Evolutionary conservation across 148 eudicot species (phyloP).

Genomic region (Silene latifolia): DNA sequence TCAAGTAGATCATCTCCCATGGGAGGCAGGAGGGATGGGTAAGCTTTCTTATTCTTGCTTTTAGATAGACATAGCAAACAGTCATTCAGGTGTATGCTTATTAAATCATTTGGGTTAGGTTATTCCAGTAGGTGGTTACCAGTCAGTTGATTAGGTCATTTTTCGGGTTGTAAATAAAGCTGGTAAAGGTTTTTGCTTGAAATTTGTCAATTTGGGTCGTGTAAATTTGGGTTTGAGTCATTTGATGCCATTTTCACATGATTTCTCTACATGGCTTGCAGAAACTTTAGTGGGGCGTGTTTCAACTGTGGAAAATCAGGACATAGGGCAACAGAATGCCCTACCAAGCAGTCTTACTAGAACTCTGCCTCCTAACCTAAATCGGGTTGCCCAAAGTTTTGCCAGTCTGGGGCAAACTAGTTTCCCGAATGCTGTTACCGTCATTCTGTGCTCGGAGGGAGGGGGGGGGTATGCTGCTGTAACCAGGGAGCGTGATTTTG

Average conservation of each 20-base stretch:
- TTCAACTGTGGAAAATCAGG: constrained; percentile 87
- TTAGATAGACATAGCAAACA: neutral
- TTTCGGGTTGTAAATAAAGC: too few species aligned
- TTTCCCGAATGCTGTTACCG: neutral
- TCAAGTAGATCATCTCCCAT: constrained; percentile 52
- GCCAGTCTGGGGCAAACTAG: constrained; percentile 1
- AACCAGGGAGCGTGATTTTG: constrained; percentile 10
- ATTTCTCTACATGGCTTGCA: constrained; percentile 15
- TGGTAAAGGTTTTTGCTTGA: too few species aligned
- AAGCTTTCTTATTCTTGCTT: constrained; percentile 15
- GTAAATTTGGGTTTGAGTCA: neutral
- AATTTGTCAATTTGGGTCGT: neutral
- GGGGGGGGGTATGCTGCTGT: constrained; percentile 3
- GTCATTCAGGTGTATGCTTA: too few species aligned
- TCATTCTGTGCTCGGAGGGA: neutral
- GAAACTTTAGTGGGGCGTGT: constrained; percentile 90
- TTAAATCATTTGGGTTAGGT: too few species aligned
- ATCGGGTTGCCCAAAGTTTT: constrained; percentile 6
- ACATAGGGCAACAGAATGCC: constrained; percentile 92
- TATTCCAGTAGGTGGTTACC: too few species aligned
- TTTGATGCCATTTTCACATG: neutral
- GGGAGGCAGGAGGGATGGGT: constrained; percentile 74
- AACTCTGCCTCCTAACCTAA: constrained; percentile 11
- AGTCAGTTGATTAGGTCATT: too few species aligned
- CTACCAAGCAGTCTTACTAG: constrained; percentile 55